A percentile compares a stretch with the other conserved stretches of the same genome.
These are phyloP conservation scores for Themeda triandra DNA, from an alignment of 176 grass and related monocot genomes.

Conservation along the genomic window DNA sequence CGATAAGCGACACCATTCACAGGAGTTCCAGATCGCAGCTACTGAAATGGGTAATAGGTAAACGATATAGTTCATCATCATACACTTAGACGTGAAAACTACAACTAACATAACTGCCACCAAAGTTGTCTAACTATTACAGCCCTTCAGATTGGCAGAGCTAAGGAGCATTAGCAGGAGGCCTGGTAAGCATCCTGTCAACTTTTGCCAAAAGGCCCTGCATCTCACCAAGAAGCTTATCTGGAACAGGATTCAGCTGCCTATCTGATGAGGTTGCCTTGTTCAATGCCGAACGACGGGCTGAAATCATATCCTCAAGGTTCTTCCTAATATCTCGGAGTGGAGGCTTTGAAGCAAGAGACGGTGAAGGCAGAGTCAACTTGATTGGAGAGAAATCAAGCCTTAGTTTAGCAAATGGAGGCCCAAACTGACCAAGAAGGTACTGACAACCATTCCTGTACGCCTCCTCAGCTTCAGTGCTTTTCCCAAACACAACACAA, in stretches of 20 bases:
- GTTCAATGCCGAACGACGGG: conserved; percentile 16
- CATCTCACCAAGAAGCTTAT: conserved; percentile 67
- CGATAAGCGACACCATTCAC: conserved; percentile 16
- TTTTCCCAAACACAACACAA: conserved; percentile 58
- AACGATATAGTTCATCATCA: conserved; percentile 16
- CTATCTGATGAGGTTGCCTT: conserved; percentile 25
- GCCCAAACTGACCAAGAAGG: conserved; percentile 52
- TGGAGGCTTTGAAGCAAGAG: conserved; percentile 27
- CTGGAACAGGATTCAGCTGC: conserved; percentile 9
- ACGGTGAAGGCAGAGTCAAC: neutral
- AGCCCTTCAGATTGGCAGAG: neutral
- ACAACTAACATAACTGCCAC: neutral
- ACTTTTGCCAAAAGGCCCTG: conserved; percentile 71
- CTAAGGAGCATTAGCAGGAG: conserved; percentile 33
- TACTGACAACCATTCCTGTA: conserved; percentile 25
- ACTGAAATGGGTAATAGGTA: conserved; percentile 2
- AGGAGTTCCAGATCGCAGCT: conserved; percentile 10
- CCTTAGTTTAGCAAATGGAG: conserved; percentile 43
- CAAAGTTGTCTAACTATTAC: conserved; percentile 21
- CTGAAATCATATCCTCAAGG: conserved; percentile 83
- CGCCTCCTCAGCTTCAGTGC: conserved; percentile 47
- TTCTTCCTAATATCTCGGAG: conserved; percentile 73
- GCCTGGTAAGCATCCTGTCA: conserved; percentile 38
- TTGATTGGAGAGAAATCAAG: conserved; percentile 44
- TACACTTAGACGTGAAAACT: neutral